Evolutionary conservation across 2,329 filamentous ascomycete genomes (phyloP).

Genomic region (Paecilomyces sp.): DNA sequence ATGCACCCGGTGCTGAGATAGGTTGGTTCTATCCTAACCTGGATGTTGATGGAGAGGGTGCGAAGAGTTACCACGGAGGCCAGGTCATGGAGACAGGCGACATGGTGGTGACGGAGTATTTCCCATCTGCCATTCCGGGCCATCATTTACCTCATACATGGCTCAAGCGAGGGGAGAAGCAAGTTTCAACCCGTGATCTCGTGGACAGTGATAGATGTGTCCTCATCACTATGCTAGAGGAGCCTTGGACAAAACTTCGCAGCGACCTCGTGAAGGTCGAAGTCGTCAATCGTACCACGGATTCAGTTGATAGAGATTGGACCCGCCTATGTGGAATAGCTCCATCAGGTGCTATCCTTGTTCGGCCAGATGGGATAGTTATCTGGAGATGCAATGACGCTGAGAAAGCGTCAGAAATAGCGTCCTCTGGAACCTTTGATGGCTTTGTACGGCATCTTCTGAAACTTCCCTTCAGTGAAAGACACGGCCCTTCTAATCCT

Average conservation of each 20-base stretch:
- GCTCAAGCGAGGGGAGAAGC: constrained; percentile 11
- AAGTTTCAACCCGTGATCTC: constrained; percentile 16
- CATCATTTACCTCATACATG: constrained; percentile 26
- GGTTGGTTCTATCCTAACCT: constrained; percentile 28
- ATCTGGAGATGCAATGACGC: constrained; percentile 11
- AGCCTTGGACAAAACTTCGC: constrained; percentile 2
- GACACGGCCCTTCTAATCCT: background rate
- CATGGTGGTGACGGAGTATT: constrained; percentile 12
- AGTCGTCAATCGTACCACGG: background rate
- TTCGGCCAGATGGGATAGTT: constrained; percentile 25
- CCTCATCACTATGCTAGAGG: constrained; percentile 8
- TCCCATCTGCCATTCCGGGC: constrained; percentile 20
- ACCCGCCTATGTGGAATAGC: constrained; percentile 8
- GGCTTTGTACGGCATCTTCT: background rate
- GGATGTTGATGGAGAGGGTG: constrained; percentile 14
- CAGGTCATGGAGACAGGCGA: constrained; percentile 12
- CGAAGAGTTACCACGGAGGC: constrained; percentile 12
- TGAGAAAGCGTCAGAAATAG: background rate
- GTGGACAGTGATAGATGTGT: constrained; percentile 10
- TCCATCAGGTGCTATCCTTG: constrained; percentile 17
- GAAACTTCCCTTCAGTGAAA: background rate
- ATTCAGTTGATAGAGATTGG: constrained; percentile 10
- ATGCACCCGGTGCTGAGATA: constrained; percentile 23
- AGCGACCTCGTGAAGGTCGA: background rate
- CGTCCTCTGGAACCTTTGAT: background rate